Evolutionary conservation across 345 rosid species (phyloP).

Genomic region (Gossypium thurberi): DNA sequence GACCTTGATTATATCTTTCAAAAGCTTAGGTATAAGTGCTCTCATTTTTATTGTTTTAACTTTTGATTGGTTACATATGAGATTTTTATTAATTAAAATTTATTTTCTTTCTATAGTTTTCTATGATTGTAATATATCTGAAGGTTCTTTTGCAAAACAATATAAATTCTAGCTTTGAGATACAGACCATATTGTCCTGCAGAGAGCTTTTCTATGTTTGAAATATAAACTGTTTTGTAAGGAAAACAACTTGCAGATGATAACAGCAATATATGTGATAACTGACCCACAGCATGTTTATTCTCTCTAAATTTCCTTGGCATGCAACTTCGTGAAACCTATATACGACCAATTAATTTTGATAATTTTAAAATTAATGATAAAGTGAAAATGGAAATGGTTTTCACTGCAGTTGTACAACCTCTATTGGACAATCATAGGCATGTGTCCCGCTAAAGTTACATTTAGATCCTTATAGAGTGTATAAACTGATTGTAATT

Average conservation of each 20-base stretch:
- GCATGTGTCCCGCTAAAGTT: not conserved
- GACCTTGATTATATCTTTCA: slow-evolving; percentile 89
- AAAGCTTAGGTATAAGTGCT: slow-evolving; percentile 59
- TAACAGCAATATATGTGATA: not conserved
- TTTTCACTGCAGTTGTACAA: not conserved
- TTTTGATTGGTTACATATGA: not conserved
- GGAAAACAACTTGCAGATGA: slow-evolving; percentile 4
- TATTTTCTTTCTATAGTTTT: not conserved
- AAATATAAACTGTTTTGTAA: not conserved
- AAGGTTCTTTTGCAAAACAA: not conserved
- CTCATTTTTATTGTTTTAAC: not conserved
- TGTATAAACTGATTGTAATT: not conserved
- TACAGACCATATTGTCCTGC: not conserved
- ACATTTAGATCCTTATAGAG: not conserved
- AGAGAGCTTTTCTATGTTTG: not conserved
- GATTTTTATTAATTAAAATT: not conserved
- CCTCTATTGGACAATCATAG: not conserved
- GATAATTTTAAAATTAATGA: not conserved
- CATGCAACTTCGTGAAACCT: not conserved
- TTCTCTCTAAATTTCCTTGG: not conserved
- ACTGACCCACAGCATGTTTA: not conserved
- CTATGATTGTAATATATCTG: not conserved
- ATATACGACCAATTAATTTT: not conserved
- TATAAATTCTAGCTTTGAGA: not conserved
- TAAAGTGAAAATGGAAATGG: not conserved